These are phyloP conservation scores for Yamadazyma siamensis DNA, from an alignment of 1,139 yeast species.

Conservation along the genomic window DNA sequence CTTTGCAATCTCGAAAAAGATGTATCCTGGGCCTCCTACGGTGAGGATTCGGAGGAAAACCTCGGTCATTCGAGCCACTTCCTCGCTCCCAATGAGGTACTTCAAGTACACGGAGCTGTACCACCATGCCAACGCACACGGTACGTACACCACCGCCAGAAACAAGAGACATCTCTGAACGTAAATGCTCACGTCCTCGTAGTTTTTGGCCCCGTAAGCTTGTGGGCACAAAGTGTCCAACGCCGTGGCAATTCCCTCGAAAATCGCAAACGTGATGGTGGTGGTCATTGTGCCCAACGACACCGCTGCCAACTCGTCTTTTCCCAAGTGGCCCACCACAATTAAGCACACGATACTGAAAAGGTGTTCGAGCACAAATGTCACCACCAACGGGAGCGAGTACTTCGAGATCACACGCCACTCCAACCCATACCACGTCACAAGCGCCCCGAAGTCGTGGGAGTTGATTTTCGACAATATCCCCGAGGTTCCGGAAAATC, in stretches of 20 bases:
- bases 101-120: slow-evolving; percentile 52
- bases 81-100: slow-evolving; percentile 53
- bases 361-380: slow-evolving; percentile 68
- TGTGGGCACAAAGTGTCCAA: slow-evolving; percentile 86
- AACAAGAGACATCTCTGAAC: slow-evolving; percentile 63
- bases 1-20: slow-evolving; percentile 77
- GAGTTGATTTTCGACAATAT: slow-evolving; percentile 4
- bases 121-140: slow-evolving; percentile 67
- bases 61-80: slow-evolving; percentile 63
- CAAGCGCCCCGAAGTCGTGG: slow-evolving; percentile 36
- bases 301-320: slow-evolving; percentile 72
- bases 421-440: slow-evolving; percentile 47
- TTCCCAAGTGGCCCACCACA: slow-evolving; percentile 73
- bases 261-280: slow-evolving; percentile 76
- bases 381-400: slow-evolving; percentile 61
- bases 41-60: slow-evolving; percentile 62
- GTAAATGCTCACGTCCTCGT: slow-evolving; percentile 56
- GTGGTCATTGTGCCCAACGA: slow-evolving; percentile 88
- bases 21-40: slow-evolving; percentile 81
- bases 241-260: slow-evolving; percentile 86
- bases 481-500: slow-evolving; percentile 7
- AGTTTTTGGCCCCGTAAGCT: slow-evolving; percentile 72
- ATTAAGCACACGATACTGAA: slow-evolving; percentile 69
- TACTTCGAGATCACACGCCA: slow-evolving; percentile 47
- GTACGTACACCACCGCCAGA: slow-evolving; percentile 53